phyloP scores from a whole-genome alignment of 371 early-diverging fungal species.

The Synchytrium microbalum region DNA sequence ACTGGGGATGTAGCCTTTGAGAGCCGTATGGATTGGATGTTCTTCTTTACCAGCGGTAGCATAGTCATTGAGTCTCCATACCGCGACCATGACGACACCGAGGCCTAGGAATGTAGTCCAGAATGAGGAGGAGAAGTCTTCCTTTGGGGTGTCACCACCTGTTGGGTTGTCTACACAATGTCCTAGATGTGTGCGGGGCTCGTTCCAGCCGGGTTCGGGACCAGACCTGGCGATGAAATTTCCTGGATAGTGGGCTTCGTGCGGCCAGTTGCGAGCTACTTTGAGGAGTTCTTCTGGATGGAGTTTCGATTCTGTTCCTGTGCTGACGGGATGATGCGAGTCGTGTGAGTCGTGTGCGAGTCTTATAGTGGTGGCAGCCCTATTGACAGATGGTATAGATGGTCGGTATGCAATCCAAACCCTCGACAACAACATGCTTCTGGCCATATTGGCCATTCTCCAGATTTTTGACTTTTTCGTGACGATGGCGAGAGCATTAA shows the following conservation, averaged over 20 bases:
- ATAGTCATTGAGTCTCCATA: conserved; percentile 18
- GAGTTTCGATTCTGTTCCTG: neutral
- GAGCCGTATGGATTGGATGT: conserved; percentile 21
- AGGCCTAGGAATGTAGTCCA: conserved; percentile 9
- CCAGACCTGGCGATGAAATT: neutral
- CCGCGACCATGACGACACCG: conserved; percentile 8
- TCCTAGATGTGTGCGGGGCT: neutral
- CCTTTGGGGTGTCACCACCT: conserved; percentile 19
- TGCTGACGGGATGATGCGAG: neutral
- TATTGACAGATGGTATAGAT: too few species aligned
- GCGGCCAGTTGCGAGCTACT: conserved; percentile 25
- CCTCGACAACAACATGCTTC: too few species aligned
- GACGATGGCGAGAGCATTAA: too few species aligned
- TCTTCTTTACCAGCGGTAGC: conserved; percentile 12
- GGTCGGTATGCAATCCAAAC: too few species aligned
- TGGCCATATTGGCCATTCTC: too few species aligned
- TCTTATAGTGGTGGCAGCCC: too few species aligned
- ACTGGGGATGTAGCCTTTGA: conserved; percentile 5
- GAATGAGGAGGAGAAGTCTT: conserved; percentile 19
- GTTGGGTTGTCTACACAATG: conserved; percentile 12
- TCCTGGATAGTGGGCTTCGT: conserved; percentile 23
- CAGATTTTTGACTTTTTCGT: too few species aligned
- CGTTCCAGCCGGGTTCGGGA: neutral
- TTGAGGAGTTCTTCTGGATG: neutral
- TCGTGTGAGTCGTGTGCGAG: neutral